These are phyloP conservation scores for Salix arbutifolia DNA, from an alignment of 345 rosid genomes.

Conservation along the genomic window DNA sequence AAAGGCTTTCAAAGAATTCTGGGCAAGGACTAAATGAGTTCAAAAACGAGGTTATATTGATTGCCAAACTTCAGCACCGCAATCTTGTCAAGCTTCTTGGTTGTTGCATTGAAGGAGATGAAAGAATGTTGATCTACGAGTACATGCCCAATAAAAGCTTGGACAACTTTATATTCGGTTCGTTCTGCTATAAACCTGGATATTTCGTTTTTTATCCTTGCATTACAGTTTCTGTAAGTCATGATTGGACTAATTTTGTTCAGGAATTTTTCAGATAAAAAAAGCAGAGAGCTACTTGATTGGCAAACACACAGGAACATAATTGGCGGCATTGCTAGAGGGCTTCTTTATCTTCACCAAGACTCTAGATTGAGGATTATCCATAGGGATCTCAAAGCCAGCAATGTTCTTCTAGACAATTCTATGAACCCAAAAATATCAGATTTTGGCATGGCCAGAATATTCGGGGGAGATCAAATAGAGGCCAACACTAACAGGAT, in stretches of 20 bases:
- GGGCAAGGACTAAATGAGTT: constrained; percentile 44
- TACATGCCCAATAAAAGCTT: constrained; percentile 34
- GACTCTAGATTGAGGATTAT: constrained; percentile 23
- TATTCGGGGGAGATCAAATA: constrained; percentile 11
- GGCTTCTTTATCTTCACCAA: constrained; percentile 30
- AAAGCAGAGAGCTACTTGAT: background rate
- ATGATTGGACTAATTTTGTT: background rate
- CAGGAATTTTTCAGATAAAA: background rate
- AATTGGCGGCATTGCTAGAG: constrained; percentile 19
- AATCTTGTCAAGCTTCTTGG: constrained; percentile 45
- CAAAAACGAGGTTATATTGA: constrained; percentile 41
- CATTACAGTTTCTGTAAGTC: background rate
- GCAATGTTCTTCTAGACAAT: constrained; percentile 10
- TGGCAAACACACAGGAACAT: constrained; percentile 12
- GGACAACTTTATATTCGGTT: constrained; percentile 37
- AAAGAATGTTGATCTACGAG: constrained; percentile 28
- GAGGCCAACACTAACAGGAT: constrained; percentile 7
- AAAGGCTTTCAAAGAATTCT: constrained; percentile 44
- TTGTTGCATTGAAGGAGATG: constrained; percentile 26
- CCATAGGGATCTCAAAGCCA: constrained; percentile 23
- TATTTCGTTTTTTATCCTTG: background rate
- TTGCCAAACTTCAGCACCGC: constrained; percentile 49
- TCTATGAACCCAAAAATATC: constrained; percentile 17
- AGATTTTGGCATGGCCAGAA: constrained; percentile 19
- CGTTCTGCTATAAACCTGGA: background rate